A percentile compares a stretch with the other conserved stretches of the same genome.
Conservation (phyloP, 352 stramenopile genomes). For the Globisporangium viniferum region DNA sequence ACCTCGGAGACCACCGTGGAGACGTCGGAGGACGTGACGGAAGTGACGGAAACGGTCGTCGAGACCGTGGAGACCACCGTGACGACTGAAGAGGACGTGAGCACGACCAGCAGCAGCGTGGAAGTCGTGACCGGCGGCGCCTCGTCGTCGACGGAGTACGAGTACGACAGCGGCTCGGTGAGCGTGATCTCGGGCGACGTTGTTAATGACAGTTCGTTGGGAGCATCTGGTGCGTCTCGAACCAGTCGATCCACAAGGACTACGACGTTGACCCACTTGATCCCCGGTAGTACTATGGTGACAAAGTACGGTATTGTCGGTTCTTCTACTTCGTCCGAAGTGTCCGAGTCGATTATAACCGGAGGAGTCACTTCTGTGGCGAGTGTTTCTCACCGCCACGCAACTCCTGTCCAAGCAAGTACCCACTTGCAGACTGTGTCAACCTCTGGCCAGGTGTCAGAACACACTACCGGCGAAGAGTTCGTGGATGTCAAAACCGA, state of each 20-base stretch:
- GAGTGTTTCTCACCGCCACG: background rate
- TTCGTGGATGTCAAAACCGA: background rate
- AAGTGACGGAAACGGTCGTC: too few species aligned
- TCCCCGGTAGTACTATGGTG: too few species aligned
- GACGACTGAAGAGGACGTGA: too few species aligned
- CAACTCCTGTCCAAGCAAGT: background rate
- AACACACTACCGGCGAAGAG: background rate
- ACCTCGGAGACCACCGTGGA: too few species aligned
- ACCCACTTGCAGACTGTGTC: background rate
- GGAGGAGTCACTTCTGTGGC: too few species aligned
- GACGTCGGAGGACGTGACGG: too few species aligned
- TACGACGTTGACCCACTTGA: background rate
- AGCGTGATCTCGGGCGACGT: background rate
- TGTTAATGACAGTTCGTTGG: background rate
- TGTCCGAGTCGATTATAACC: background rate
- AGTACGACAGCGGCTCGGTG: conserved; percentile 10
- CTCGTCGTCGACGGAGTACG: conserved; percentile 6
- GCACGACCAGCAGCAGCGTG: background rate
- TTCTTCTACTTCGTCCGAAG: background rate
- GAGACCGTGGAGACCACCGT: too few species aligned
- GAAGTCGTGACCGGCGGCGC: background rate
- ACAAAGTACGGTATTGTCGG: background rate
- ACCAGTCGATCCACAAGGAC: background rate
- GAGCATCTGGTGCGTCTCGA: background rate
- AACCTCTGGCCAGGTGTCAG: background rate